Base-by-base conservation (phyloP, 2,329 filamentous ascomycete genomes). In the Macrophomina pseudophaseolina region DNA sequence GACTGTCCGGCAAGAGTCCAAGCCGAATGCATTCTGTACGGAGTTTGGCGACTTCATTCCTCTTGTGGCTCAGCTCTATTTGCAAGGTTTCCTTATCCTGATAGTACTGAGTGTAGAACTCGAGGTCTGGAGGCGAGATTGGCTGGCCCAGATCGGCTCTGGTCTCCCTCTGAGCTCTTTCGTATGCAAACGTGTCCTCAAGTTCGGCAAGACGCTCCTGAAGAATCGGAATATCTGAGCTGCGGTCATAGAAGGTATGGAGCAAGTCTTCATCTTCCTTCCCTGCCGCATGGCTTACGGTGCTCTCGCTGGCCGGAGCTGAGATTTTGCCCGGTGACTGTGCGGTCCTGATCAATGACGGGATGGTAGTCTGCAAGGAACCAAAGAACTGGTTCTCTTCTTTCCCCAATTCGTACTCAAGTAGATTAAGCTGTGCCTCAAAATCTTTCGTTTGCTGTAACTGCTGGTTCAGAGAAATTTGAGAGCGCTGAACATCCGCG, bases 41-140 rank as follows among this genome's bases (percentile, higher is more conserved):
- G 1, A 62, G 44, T 7, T 32, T 3, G 32, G 18, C 46, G 9
- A 49, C 44, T 35, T 62, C 44, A 23, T 2, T 28, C 16, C n/a
- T 35, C n/a, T 33, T 62, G 28, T 40, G 44, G 11, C 16, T 12
- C 11, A 49, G 14, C 16, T 62, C 44, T 11, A n/a, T 8, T 5
- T 23, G 16, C 0, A 62, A 14, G n/a, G 14, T 14, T n/a, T 62
- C 58, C 5, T 38, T 38, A 16, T 62, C 48, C 14, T 59, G 64
- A n/a, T 51, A 42, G 16, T 60, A 66, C 5, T 66, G 52, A 46
- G 18, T 51, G 38, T 66, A 66, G 33, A 66, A 66, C 33, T 66
- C 64, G 4, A 66, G 53, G 16, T 66, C 64, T 0, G 64, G 64
- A 28, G 54, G 64, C 5, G 53, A 59, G 1, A 66, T 59, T 14